Evolutionary conservation across 768 basidiomycete genomes (phyloP), one percentile per base, ranked within the genome.

Genomic region (Paxillus rubicundulus): DNA sequence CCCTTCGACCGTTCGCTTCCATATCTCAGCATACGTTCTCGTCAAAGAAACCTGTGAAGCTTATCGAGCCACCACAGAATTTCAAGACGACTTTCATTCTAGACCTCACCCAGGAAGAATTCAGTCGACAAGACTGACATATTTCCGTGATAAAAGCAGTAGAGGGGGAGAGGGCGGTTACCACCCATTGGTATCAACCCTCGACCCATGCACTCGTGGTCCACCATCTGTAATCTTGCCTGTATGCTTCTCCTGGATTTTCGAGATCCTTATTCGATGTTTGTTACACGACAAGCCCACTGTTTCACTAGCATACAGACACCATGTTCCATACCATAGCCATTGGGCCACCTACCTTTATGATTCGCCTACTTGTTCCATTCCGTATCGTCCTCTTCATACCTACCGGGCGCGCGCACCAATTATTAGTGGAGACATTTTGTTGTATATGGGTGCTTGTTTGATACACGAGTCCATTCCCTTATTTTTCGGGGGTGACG

Each of bases 51-150:
- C 73, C 84, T 6, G 75, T 84, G 16, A 92, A 92, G 64, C 75
- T 92, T 64, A 91, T 93, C 52, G 80, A 89, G 66, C 86, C 88
- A 9, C 88, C 91, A 24, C 77, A 82, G 62, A 83, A 87, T 66
- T 82, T 82, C 70, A 79, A 81, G 66, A 75, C 76, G 44, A 82
- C 80, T 36, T 92, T 91, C 61, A 75, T 86, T 55, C 82, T 93
- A 47, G 80, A 92, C 69, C 77, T 93, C 52, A 91, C 90, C 0
- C 90, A 90, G 66, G 89, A 82, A 8, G 90, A 93, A 67, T 78
- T 93, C 67, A 80, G 87, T 69, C 76, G 88, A 62, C 85, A 84
- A 70, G 79, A 80, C 58, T 80, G 64, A 74, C 39, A 32, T 38
- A 1, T 4, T 34, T n/a, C 14, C 21, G 9, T 7, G 28, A 38